phyloP scores from a whole-genome alignment of 2,329 filamentous ascomycete species.

The Capronia epimyces region DNA sequence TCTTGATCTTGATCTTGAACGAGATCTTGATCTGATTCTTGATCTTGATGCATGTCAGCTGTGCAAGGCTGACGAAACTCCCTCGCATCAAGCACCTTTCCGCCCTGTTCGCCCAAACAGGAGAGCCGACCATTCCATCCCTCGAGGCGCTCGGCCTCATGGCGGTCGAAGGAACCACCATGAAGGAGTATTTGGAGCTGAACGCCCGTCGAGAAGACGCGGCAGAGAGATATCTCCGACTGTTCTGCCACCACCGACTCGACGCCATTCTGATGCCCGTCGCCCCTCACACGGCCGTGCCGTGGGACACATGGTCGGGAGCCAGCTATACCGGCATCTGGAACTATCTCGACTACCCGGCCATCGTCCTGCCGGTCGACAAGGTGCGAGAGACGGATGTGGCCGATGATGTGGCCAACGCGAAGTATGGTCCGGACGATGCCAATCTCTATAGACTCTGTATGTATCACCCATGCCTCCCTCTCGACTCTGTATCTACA shows the following conservation, averaged over 20 bases:
- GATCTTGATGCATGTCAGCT: no score
- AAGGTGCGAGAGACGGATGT: slow-evolving; percentile 48
- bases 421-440: slow-evolving; percentile 16
- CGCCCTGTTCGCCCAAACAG: slow-evolving; percentile 14
- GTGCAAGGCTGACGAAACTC: no score
- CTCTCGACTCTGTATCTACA: no score
- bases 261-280: slow-evolving; percentile 60
- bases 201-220: slow-evolving; percentile 15
- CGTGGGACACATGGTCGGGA: slow-evolving; percentile 55
- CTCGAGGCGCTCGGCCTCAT: slow-evolving; percentile 9
- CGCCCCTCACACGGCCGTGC: slow-evolving; percentile 57
- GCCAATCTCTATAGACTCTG: slow-evolving; percentile 15
- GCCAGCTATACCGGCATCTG: slow-evolving; percentile 61
- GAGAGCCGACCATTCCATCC: slow-evolving; percentile 15
- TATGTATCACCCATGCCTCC: slow-evolving; percentile 3
- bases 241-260: slow-evolving; percentile 39
- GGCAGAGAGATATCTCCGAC: slow-evolving; percentile 12
- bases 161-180: slow-evolving; percentile 5
- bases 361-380: slow-evolving; percentile 56
- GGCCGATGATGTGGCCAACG: slow-evolving; percentile 33
- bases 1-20: no score
- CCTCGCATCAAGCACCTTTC: slow-evolving; percentile 18
- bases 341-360: slow-evolving; percentile 65
- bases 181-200: slow-evolving; percentile 14
- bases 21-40: no score